Conservation (phyloP, 129 eudicot genomes). For the Escallonia rubra region DNA sequence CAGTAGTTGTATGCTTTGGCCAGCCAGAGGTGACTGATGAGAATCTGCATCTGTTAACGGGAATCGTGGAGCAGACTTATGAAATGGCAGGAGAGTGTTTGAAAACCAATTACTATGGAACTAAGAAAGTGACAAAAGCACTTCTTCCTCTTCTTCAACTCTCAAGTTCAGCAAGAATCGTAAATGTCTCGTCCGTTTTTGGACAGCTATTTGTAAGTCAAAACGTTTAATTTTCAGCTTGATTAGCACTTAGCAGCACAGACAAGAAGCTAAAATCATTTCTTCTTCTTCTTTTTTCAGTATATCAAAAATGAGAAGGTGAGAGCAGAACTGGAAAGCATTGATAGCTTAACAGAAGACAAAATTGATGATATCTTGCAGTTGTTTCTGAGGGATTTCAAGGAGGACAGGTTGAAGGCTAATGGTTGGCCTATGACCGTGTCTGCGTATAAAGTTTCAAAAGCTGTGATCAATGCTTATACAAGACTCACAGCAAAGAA, state of each 20-base stretch:
- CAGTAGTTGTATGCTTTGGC: neutral
- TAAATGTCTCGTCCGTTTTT: slow-evolving; percentile 10
- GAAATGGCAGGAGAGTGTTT: slow-evolving; percentile 17
- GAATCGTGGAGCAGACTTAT: slow-evolving; percentile 5
- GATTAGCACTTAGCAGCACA: too few relatives aligned
- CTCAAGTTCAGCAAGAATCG: slow-evolving; percentile 15
- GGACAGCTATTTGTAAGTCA: slow-evolving; percentile 2
- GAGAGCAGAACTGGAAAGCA: neutral
- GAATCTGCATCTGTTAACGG: slow-evolving; percentile 1
- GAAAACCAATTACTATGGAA: slow-evolving; percentile 17
- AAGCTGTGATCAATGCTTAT: slow-evolving; percentile 15
- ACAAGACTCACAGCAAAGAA: slow-evolving; percentile 14
- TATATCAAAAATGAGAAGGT: slow-evolving; percentile 9
- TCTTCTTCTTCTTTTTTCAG: slow-evolving; percentile 2
- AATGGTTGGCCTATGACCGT: slow-evolving; percentile 17
- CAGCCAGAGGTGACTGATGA: slow-evolving; percentile 1
- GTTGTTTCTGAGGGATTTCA: slow-evolving; percentile 12
- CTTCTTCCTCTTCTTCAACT: slow-evolving; percentile 23
- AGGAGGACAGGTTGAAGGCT: slow-evolving; percentile 12
- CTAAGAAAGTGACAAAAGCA: slow-evolving; percentile 4
- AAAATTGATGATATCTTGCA: slow-evolving; percentile 10
- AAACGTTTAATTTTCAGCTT: neutral
- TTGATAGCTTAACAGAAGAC: slow-evolving; percentile 13
- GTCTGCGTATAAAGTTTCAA: slow-evolving; percentile 15
- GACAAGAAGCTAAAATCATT: neutral